phyloP scores from a whole-genome alignment of 441 rosid genomes.

The Croton setiger region DNA sequence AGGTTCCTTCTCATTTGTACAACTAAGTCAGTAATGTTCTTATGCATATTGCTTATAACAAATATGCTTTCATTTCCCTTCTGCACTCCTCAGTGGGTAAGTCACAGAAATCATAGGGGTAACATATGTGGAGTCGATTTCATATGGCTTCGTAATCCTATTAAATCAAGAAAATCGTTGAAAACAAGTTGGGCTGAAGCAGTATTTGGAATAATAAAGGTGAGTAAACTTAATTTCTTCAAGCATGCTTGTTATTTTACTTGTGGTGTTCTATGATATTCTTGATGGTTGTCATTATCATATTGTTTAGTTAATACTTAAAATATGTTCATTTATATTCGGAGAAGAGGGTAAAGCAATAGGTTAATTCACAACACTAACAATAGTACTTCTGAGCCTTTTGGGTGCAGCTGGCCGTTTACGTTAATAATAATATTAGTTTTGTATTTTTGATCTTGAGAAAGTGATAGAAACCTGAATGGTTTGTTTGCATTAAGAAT shows the following conservation, averaged over 20 bases:
- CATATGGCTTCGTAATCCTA: constrained; percentile 91
- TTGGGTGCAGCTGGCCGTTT: not conserved
- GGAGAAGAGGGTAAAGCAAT: not conserved
- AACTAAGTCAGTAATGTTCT: not conserved
- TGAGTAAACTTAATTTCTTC: constrained; percentile 25
- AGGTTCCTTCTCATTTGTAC: constrained; percentile 20
- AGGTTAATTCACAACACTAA: not conserved
- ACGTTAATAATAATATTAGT: not conserved
- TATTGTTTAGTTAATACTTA: not conserved
- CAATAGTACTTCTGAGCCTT: not conserved
- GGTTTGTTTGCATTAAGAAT: constrained; percentile 4
- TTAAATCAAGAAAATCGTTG: constrained; percentile 49
- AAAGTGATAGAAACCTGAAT: not conserved
- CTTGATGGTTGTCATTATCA: not conserved
- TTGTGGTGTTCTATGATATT: not conserved
- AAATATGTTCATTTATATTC: not conserved
- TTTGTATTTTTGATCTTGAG: not conserved
- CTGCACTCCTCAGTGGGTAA: constrained; percentile 67
- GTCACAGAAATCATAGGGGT: constrained; percentile 94
- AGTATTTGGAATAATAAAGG: constrained; percentile 79
- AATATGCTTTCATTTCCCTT: not conserved
- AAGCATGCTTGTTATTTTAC: not conserved
- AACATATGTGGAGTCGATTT: constrained; percentile 93
- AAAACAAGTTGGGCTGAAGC: constrained; percentile 85
- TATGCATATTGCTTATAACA: not conserved